phyloP scores from a whole-genome alignment of 805 yeast genomes.

The Monosporozyma solicola region DNA sequence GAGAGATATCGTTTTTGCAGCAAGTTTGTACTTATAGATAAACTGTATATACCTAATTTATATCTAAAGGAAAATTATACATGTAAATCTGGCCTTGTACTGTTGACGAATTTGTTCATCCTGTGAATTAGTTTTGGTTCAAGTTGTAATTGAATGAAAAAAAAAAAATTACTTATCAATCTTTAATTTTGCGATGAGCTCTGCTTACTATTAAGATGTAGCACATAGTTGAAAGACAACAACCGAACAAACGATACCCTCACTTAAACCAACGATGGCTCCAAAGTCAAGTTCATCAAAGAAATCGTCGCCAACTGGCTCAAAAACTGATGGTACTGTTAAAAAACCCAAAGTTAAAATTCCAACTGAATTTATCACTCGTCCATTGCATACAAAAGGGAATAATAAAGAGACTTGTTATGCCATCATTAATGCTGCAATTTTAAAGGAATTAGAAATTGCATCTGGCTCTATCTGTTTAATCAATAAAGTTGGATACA shows the following conservation, averaged over 20 bases:
- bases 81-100: too few species aligned
- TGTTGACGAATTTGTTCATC: too few species aligned
- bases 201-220: not conserved
- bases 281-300: conserved; percentile 23
- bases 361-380: conserved; percentile 33
- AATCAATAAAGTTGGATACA: conserved; percentile 38
- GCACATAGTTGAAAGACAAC: not conserved
- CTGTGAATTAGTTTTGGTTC: not conserved
- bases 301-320: conserved; percentile 19
- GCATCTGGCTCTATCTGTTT: conserved; percentile 38
- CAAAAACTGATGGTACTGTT: conserved; percentile 10
- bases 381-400: conserved; percentile 27
- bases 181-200: not conserved
- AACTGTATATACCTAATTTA: not conserved
- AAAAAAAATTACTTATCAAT: not conserved
- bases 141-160: not conserved
- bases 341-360: conserved; percentile 28
- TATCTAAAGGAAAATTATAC: too few species aligned
- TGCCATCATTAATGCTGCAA: conserved; percentile 35
- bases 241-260: not conserved
- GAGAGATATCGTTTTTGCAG: conserved; percentile 95
- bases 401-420: conserved; percentile 30
- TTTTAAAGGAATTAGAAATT: conserved; percentile 40
- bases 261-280: conserved; percentile 13
- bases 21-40: conserved; percentile 68